A percentile compares a stretch with the other conserved stretches of the same genome.
Evolutionary conservation across 306 rosid genomes (phyloP).

Genomic region (Potentilla sterilis): DNA sequence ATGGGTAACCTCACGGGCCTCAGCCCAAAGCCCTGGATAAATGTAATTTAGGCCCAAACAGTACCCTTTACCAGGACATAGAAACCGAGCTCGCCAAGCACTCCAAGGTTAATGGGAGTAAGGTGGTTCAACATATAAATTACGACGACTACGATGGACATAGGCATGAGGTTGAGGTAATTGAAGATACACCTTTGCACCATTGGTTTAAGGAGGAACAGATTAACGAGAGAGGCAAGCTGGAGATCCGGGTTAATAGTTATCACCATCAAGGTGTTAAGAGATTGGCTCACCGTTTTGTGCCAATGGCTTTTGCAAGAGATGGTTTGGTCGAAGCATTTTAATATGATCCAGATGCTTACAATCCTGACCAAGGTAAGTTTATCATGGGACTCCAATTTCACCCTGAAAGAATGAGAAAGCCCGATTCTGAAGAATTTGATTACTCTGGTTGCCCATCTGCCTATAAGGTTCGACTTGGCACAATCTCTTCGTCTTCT

Average conservation of each 20-base stretch:
- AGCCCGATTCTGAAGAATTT: constrained; percentile 68
- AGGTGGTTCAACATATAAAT: constrained; percentile 62
- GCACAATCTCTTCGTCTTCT: too few relatives aligned
- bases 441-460: constrained; percentile 87
- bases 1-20: too few relatives aligned
- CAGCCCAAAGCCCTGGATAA: too few relatives aligned
- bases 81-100: constrained; percentile 53
- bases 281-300: constrained; percentile 76
- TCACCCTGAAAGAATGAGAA: constrained; percentile 91
- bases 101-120: constrained; percentile 4
- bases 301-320: constrained; percentile 77
- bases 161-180: constrained; percentile 65
- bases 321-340: constrained; percentile 90
- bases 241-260: constrained; percentile 77
- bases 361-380: constrained; percentile 86
- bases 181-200: constrained; percentile 74
- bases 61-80: constrained; percentile 69
- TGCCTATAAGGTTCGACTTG: constrained; percentile 63
- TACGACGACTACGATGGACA: constrained; percentile 90
- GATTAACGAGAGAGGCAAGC: constrained; percentile 18
- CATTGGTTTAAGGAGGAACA: constrained; percentile 60
- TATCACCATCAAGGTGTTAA: constrained; percentile 96
- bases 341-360: constrained; percentile 86
- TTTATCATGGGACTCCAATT: constrained; percentile 94
- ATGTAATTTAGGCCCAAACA: too few relatives aligned